These are phyloP conservation scores for Glycine soja DNA, from an alignment of 306 rosid genomes.

Conservation along the genomic window DNA sequence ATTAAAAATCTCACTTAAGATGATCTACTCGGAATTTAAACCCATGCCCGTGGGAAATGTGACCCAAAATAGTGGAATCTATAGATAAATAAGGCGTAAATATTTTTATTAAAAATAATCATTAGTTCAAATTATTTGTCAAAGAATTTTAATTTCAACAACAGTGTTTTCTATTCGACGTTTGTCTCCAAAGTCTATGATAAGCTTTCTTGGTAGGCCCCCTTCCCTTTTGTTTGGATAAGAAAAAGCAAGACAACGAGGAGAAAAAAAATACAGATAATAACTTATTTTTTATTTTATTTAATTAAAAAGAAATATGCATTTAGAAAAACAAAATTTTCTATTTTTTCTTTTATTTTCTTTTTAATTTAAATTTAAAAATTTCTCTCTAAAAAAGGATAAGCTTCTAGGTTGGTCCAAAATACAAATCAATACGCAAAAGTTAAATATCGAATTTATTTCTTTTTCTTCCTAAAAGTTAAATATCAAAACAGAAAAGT, in stretches of 20 bases:
- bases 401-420: neutral
- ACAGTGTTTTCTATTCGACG: neutral
- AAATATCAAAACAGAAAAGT: neutral
- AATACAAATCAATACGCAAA: neutral
- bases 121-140: neutral
- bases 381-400: neutral
- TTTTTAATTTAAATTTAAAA: too few relatives aligned
- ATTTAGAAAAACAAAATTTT: too few relatives aligned
- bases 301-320: neutral
- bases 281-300: neutral
- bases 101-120: neutral
- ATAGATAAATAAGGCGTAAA: neutral
- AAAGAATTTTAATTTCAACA: neutral
- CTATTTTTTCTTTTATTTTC: too few relatives aligned
- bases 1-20: too few relatives aligned
- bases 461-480: neutral
- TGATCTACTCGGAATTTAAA: too few relatives aligned
- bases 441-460: neutral
- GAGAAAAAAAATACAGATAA: neutral
- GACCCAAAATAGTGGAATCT: neutral
- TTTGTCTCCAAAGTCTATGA: neutral
- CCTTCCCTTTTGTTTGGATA: neutral
- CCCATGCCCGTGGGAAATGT: neutral
- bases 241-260: neutral
- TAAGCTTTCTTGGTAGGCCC: neutral